These are phyloP conservation scores for Astragalus membranaceus DNA, from an alignment of 306 rosid species.

Conservation along the genomic window DNA sequence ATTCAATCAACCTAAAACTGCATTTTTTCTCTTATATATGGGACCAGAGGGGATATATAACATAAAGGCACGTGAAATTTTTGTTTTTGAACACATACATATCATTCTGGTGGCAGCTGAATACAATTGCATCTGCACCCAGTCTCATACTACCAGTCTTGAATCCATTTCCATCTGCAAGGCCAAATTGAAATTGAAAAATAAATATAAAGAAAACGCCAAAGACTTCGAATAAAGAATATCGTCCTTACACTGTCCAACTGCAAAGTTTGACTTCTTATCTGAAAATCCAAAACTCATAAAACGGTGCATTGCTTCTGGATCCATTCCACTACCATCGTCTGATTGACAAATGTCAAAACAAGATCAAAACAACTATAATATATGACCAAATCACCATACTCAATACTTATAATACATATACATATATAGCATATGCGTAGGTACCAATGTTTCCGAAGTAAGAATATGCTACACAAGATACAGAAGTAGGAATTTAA, in stretches of 20 bases:
- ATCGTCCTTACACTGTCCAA: conserved; percentile 73
- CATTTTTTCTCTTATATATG: too few species aligned
- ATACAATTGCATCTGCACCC: conserved; percentile 87
- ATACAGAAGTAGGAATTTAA: conserved; percentile 9
- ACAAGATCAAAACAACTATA: conserved; percentile 9
- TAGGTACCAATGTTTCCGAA: background rate
- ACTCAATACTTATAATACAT: background rate
- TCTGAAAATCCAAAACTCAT: conserved; percentile 96
- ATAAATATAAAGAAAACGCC: background rate
- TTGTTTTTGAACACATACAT: conserved; percentile 39
- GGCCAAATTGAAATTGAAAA: conserved; percentile 35
- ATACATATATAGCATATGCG: too few species aligned
- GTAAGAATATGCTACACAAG: background rate
- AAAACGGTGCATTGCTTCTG: conserved; percentile 71
- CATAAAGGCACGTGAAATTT: background rate
- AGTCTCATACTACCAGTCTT: conserved; percentile 97
- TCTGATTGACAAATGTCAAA: conserved; percentile 39
- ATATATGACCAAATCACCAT: background rate
- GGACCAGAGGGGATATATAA: too few species aligned
- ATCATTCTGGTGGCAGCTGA: conserved; percentile 54
- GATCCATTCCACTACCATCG: conserved; percentile 91
- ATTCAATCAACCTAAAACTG: too few species aligned
- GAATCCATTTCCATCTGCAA: conserved; percentile 97
- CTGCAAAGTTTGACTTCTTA: conserved; percentile 60
- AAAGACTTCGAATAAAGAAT: conserved; percentile 14